A percentile compares a stretch with the other conserved stretches of the same genome.
phyloP scores from a whole-genome alignment of 1,284 basidiomycete genomes.

The Apiotrichum veenhuisii region DNA sequence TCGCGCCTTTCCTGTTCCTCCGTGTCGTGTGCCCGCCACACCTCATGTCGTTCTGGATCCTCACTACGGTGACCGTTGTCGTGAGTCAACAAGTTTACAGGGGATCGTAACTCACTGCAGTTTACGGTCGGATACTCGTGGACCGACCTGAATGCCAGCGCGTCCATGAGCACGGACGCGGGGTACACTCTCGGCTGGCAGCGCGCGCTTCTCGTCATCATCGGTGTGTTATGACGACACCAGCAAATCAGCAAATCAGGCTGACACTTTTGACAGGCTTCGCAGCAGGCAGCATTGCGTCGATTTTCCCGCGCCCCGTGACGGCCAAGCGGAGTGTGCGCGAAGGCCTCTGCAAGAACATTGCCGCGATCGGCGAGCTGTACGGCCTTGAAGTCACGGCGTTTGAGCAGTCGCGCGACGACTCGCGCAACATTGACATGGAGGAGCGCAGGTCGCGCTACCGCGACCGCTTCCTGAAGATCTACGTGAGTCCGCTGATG shows the following conservation, averaged over 20 bases:
- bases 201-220: constrained; percentile 50
- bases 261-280: constrained; percentile 27
- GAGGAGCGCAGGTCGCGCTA: constrained; percentile 21
- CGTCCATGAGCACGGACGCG: constrained; percentile 54
- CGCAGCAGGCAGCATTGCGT: constrained; percentile 40
- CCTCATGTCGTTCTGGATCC: constrained; percentile 44
- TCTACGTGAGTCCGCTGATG: constrained; percentile 35
- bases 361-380: constrained; percentile 37
- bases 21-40: constrained; percentile 55
- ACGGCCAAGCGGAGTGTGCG: constrained; percentile 41
- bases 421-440: constrained; percentile 5
- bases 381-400: constrained; percentile 39
- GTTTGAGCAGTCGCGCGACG: constrained; percentile 28
- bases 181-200: constrained; percentile 59
- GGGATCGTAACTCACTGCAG: neutral
- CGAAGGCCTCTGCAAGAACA: constrained; percentile 36
- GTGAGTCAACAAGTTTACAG: constrained; percentile 19
- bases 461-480: constrained; percentile 29
- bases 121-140: constrained; percentile 60
- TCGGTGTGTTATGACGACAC: constrained; percentile 40
- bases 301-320: constrained; percentile 43
- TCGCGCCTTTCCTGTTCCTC: constrained; percentile 58
- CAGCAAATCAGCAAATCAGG: too few species aligned
- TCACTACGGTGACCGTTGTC: constrained; percentile 43
- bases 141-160: constrained; percentile 57